phyloP scores from a whole-genome alignment of 1,284 basidiomycete genomes.

The Exobasidium cylindrosporum region DNA sequence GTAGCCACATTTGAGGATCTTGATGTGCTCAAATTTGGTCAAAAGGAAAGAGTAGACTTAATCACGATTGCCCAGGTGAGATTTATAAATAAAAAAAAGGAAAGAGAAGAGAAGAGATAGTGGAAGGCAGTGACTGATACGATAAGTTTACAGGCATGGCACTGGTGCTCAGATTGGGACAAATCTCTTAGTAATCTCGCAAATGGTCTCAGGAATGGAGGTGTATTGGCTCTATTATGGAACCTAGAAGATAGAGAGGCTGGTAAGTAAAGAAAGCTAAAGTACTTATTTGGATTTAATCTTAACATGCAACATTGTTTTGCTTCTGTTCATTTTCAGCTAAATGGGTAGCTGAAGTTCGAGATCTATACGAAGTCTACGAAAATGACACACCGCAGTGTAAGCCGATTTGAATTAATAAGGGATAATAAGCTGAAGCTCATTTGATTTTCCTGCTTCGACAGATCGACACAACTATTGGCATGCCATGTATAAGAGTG shows the following conservation, averaged over 20 bases:
- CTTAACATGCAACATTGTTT: too few species aligned
- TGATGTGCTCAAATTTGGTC: background rate
- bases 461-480: conserved; percentile 44
- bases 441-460: background rate
- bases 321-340: conserved; percentile 19
- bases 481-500: conserved; percentile 43
- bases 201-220: conserved; percentile 28
- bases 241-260: conserved; percentile 49
- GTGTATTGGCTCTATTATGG: conserved; percentile 46
- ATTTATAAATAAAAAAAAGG: too few species aligned
- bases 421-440: background rate
- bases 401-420: conserved; percentile 14
- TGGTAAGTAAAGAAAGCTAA: conserved; percentile 9
- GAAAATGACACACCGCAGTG: conserved; percentile 46
- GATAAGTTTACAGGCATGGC: conserved; percentile 42
- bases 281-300: background rate
- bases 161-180: conserved; percentile 47
- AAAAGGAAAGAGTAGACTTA: background rate
- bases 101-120: too few species aligned
- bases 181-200: conserved; percentile 28
- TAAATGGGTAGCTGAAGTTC: conserved; percentile 40
- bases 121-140: too few species aligned
- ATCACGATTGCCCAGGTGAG: conserved; percentile 4
- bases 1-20: background rate
- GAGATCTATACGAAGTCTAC: conserved; percentile 43